Base-by-base conservation (phyloP, 345 rosid genomes). In the Populus nigra region DNA sequence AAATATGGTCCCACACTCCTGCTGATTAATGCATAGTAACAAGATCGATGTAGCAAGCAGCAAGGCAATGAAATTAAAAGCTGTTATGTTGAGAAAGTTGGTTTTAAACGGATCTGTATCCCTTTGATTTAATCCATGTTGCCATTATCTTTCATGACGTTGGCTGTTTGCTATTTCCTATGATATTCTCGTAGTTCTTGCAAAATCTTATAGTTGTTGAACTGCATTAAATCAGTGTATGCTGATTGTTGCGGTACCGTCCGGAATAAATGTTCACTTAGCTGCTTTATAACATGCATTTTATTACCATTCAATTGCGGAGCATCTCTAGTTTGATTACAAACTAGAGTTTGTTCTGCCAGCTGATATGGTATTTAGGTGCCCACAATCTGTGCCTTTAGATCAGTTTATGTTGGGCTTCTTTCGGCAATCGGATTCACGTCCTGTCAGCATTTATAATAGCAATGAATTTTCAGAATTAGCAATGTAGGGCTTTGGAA, bases 401-500 rank as follows among this genome's bases (percentile, higher is more conserved):
- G 65, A 50, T 62, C 68, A 4, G 68, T 55, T 69, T 36, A 36
- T 47, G 5, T 0, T 4, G 36, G 36, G 5, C 5, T 4, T 65
- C 61, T 18, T 29, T 53, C 43, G 15, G n/a, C 7, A 29, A 78
- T 68, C 38, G 18, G 25, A 67, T 75, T 62, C 65, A 7, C 47
- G 39, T 53, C 45, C 61, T 55, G 69, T 50, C 9, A 73, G 61
- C 65, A 78, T 73, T 75, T 43, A 25, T 57, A 23, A 29, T 38
- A 23, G 43, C 29, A 73, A 75, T 78, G 70, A 67, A 78, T 47
- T 71, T 77, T 65, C 65, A 67, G 72, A 36, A 55, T 49, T 39
- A 15, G 16, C 9, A 69, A 39, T 17, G 18, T 20, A 57, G 36
- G 68, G 63, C 65, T 43, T 65, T 12, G 31, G 68, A 75, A 59